Base-by-base conservation (phyloP, 139 green algal genomes). In the Closterium sp. region DNA sequence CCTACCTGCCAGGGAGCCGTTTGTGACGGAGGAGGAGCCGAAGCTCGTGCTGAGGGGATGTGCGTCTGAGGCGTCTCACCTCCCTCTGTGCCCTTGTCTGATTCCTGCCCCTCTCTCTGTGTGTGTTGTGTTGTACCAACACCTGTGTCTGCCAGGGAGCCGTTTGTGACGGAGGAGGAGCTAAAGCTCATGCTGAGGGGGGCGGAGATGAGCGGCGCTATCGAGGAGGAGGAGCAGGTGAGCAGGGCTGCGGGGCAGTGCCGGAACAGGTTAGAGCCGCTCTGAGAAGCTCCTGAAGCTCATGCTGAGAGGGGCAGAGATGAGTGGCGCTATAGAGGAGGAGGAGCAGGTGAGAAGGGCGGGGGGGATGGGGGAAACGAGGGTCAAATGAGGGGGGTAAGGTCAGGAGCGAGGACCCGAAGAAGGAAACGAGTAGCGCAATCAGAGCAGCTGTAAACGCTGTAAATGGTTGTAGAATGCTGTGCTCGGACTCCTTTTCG, bases 11-110 rank as follows among this genome's bases (percentile, higher is more conserved):
- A 93, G 87, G 2, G 87, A 95, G 81, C 93, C 94, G 5, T 93
- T 95, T 23, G 92, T 95, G n/a, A 91, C 21, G 5, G 90, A 95
- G 85, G 90, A 95, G 31, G 94, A 95, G 87, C 64, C 95, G 21
- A 95, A 95, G 88, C 87, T 95, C 8, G 69, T 95, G 34, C 34
- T 95, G 28, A 69, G 43, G 43, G 43, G n/a, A n/a, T 69, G 43
- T 69, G 43, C 8, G 9, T 69, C 3, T 69, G 43, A 69, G 43
- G 2, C 43, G 3, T 69, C 43, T 69, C 43, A 66, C 38, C 19
- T 10, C 38, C 38, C 0, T 69, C 9, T 69, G 43, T 69, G 43
- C 43, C n/a, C n/a, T n/a, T n/a, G n/a, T n/a, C n/a, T n/a, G n/a
- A 1, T 69, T 1, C 43, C 43, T 69, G 43, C 23, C 12, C 43